These are phyloP conservation scores for Colletotrichum noveboracense DNA, from an alignment of 2,329 filamentous ascomycete species.

Conservation along the genomic window DNA sequence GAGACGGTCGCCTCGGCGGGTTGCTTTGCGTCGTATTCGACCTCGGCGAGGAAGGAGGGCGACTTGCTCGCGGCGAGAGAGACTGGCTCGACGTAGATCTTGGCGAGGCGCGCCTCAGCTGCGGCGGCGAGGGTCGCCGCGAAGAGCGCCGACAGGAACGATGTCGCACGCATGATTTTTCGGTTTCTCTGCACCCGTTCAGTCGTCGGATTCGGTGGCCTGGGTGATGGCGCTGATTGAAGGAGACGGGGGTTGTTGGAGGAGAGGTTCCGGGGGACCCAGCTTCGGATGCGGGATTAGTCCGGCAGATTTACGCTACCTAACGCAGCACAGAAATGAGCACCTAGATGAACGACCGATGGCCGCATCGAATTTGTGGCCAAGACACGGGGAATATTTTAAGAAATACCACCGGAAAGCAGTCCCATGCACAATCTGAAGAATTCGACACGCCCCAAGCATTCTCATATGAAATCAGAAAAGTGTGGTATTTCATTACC, in stretches of 20 bases:
- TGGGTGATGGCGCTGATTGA: neutral
- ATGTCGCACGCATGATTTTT: conserved; percentile 45
- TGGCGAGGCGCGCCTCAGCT: conserved; percentile 48
- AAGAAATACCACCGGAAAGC: neutral
- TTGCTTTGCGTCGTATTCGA: conserved; percentile 57
- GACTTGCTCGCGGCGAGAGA: conserved; percentile 31
- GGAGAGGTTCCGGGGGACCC: neutral
- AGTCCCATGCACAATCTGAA: neutral
- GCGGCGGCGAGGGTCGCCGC: conserved; percentile 44
- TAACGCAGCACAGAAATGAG: neutral
- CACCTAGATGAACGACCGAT: neutral
- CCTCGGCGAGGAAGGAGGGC: conserved; percentile 57
- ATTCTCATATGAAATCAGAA: neutral
- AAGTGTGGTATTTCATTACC: conserved; percentile 20
- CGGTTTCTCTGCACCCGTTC: neutral
- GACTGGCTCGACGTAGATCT: conserved; percentile 62
- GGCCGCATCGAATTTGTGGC: neutral
- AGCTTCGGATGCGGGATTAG: neutral
- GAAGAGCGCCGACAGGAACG: conserved; percentile 47
- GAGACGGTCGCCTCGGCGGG: conserved; percentile 50
- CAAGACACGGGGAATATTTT: neutral
- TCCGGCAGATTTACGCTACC: conserved; percentile 1
- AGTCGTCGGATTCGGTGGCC: neutral
- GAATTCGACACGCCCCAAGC: neutral
- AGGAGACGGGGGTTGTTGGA: neutral